Percentiles rank a stretch among this genome's conserved stretches.
Evolutionary conservation across 352 stramenopile genomes (phyloP).

Genomic region (Pythium vanterpoolii): DNA sequence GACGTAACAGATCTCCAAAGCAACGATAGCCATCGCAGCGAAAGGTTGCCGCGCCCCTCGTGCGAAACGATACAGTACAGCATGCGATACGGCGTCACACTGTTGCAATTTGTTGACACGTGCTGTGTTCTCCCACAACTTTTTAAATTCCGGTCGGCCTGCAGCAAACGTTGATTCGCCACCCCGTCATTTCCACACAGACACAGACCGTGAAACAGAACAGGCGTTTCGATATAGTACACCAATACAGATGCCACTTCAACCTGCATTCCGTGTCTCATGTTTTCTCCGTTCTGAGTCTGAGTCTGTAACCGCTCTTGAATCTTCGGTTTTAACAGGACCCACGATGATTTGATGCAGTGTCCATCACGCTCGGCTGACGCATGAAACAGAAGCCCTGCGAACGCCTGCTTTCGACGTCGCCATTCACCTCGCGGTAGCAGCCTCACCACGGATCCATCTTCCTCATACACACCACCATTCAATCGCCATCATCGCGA

Average conservation of each 20-base stretch:
- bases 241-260: background rate
- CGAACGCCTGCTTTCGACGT: background rate
- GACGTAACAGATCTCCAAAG: too few relatives aligned
- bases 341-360: background rate
- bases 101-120: background rate
- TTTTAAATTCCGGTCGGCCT: background rate
- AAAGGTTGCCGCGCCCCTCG: too few relatives aligned
- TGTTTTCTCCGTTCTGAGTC: slow-evolving; percentile 1
- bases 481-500: background rate
- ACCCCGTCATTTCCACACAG: background rate
- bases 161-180: too few relatives aligned
- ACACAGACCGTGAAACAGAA: background rate
- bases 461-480: background rate
- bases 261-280: background rate
- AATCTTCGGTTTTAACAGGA: slow-evolving; percentile 28
- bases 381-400: background rate
- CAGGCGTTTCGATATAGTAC: background rate
- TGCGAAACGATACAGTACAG: background rate
- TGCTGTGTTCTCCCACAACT: background rate
- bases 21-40: too few relatives aligned
- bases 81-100: background rate
- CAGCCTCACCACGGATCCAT: background rate
- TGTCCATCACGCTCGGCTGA: background rate
- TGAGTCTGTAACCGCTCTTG: background rate
- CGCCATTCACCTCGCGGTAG: background rate